A percentile compares a stretch with the other conserved stretches of the same genome.
These are phyloP conservation scores for Sanghuangporus baumii DNA, from an alignment of 1,284 basidiomycete genomes.

Conservation along the genomic window DNA sequence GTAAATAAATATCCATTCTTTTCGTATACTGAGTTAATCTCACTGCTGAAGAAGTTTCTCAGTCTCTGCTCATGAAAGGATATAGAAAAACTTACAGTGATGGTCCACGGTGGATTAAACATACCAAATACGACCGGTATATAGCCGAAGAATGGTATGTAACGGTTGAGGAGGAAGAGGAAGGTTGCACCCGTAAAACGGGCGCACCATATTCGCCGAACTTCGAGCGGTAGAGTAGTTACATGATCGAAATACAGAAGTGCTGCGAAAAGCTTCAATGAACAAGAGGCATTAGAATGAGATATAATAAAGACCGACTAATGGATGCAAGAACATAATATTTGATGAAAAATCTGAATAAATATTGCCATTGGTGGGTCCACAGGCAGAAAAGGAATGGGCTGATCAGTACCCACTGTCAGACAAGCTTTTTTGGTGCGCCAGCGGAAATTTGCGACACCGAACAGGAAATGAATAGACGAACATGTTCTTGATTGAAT, in stretches of 20 bases:
- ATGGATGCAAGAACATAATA: slow-evolving; percentile 15
- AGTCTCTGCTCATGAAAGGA: not conserved
- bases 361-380: not conserved
- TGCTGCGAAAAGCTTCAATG: not conserved
- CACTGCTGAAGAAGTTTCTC: not conserved
- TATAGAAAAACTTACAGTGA: not conserved
- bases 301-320: slow-evolving; percentile 4
- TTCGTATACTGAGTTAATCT: not conserved
- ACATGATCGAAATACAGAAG: slow-evolving; percentile 15
- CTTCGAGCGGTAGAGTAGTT: slow-evolving; percentile 12
- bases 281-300: not conserved
- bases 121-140: slow-evolving; percentile 9
- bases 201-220: slow-evolving; percentile 13
- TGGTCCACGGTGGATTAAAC: slow-evolving; percentile 13
- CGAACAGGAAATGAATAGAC: not conserved
- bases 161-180: slow-evolving; percentile 16
- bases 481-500: slow-evolving; percentile 10
- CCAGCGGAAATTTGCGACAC: not conserved
- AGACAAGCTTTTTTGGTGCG: not conserved
- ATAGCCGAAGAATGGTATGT: slow-evolving; percentile 16
- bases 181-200: slow-evolving; percentile 13
- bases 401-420: not conserved
- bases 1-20: not conserved
- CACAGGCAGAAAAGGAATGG: not conserved
- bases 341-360: slow-evolving; percentile 14